These are phyloP conservation scores for Herpetospermum pedunculosum DNA, from an alignment of 306 rosid genomes.

Conservation along the genomic window DNA sequence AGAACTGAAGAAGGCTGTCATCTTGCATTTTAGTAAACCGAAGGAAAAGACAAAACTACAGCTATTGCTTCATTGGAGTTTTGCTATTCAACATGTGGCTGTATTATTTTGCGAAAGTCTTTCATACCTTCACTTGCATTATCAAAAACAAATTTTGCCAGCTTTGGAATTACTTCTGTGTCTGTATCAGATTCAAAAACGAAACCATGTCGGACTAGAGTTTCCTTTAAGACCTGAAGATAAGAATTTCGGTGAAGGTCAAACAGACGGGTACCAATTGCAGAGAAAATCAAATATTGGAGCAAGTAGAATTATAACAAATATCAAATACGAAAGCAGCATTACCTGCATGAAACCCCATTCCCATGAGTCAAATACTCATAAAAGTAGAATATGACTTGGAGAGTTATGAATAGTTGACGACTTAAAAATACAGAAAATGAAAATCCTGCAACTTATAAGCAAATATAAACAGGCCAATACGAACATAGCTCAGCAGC, in stretches of 20 bases:
- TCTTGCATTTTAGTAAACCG: not conserved
- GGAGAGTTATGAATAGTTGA: not conserved
- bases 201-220: constrained; percentile 71
- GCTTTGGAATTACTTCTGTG: constrained; percentile 96
- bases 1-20: not conserved
- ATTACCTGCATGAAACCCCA: not conserved
- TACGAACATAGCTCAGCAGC: not conserved
- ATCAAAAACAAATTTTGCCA: constrained; percentile 86
- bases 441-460: not conserved
- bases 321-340: not conserved
- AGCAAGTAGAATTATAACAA: not conserved
- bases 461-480: not conserved
- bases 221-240: constrained; percentile 77
- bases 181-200: constrained; percentile 86
- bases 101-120: not conserved
- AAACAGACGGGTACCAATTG: not conserved
- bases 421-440: not conserved
- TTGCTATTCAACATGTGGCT: not conserved
- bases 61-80: not conserved
- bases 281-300: not conserved
- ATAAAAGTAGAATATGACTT: not conserved
- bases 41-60: not conserved
- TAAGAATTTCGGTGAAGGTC: not conserved
- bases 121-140: constrained; percentile 56
- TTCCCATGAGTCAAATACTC: not conserved